Evolutionary conservation across 768 basidiomycete species (phyloP), one percentile per base, ranked within the genome.

Genomic region (Panellus pusillus): DNA sequence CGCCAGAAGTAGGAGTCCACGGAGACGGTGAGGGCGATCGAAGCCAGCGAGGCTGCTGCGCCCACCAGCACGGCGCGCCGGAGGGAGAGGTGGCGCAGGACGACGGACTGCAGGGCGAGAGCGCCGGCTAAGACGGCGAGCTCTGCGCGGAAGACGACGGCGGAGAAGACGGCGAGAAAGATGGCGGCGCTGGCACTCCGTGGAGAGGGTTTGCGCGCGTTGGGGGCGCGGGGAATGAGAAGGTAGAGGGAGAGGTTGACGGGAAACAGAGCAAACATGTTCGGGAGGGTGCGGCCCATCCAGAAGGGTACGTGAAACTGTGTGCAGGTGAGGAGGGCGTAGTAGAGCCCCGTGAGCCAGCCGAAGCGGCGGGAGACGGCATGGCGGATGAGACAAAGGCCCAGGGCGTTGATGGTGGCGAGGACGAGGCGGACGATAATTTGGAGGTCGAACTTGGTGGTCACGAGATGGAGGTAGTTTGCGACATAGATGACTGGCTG

Each of bases 261-360:
- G 41, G 86, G 82, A 2, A 89, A 73, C 15, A 94, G 71, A 4
- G 93, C 93, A 57, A 94, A 85, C 86, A 93, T 96, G 67, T 98
- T 99, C 1, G 97, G 96, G 7, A 98, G 70, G 0, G 96, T 97
- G 49, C 97, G 73, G 2, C 93, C 86, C 77, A 93, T 91, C 87
- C 93, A 98, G 68, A 92, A 99, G 7, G 86, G 86, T 6, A 95
- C 65, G 66, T 98, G 97, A 65, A 97, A 98, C 65, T 96, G 93
- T 0, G 87, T 83, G 59, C 83, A 77, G 4, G 84, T 83, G n/a
- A 97, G 66, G 0, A 94, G 57, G 1, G 80, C 68, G 66, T 87
- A 96, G 62, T 82, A 76, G 14, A 77, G 63, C 13, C 83, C 74
- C 0, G 85, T 78, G 3, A 68, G 65, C 2, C 73, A 68, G 14